Evolutionary conservation across 768 basidiomycete species (phyloP).

Genomic region (Pluteus cervinus): DNA sequence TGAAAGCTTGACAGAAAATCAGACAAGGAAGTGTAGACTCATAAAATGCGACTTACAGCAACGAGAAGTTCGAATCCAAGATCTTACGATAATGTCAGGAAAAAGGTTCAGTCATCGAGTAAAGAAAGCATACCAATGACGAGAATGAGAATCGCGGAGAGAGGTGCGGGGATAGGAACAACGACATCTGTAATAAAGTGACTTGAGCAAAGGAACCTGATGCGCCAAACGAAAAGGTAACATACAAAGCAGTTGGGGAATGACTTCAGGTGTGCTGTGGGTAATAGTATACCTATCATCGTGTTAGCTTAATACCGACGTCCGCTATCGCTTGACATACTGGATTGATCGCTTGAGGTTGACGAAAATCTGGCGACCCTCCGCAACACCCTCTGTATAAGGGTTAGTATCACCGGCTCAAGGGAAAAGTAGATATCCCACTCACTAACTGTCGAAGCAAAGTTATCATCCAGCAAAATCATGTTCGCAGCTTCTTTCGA

Average conservation of each 20-base stretch:
- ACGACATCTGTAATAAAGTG: conserved; percentile 44
- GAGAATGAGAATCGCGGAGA: conserved; percentile 64
- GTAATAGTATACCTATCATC: conserved; percentile 52
- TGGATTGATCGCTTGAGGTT: conserved; percentile 70
- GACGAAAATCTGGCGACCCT: conserved; percentile 64
- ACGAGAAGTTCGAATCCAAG: conserved; percentile 66
- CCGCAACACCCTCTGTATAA: conserved; percentile 52
- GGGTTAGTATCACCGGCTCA: not conserved
- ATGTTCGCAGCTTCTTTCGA: conserved; percentile 74
- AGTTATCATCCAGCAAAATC: conserved; percentile 70
- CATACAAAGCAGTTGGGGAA: conserved; percentile 63
- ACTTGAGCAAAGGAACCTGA: not conserved
- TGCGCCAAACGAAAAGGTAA: conserved; percentile 5
- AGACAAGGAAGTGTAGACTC: not conserved
- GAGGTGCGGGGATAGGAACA: conserved; percentile 57
- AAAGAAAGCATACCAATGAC: conserved; percentile 47
- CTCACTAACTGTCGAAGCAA: conserved; percentile 66
- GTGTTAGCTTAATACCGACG: not conserved
- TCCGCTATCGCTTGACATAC: conserved; percentile 22
- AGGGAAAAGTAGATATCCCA: conserved; percentile 11
- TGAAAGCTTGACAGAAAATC: conserved; percentile 35
- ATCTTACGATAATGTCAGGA: conserved; percentile 31
- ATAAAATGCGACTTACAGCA: conserved; percentile 36
- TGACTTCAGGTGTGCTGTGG: conserved; percentile 65
- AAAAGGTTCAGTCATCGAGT: not conserved